Evolutionary conservation across 306 rosid genomes (phyloP).

Genomic region (Quercus agrifolia): DNA sequence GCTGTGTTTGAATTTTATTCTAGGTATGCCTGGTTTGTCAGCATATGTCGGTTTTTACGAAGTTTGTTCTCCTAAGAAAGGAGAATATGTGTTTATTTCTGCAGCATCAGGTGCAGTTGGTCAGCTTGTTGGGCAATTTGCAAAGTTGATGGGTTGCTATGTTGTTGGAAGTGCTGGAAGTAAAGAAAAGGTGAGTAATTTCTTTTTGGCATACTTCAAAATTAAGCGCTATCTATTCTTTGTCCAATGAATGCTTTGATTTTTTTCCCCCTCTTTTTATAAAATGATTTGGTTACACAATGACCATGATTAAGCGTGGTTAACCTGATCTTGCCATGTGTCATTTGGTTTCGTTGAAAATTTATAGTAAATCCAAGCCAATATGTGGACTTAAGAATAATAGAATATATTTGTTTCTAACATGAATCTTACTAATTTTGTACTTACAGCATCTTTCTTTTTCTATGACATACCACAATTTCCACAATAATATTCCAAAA

Average conservation of each 20-base stretch:
- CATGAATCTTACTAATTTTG: not conserved
- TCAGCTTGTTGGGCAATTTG: slow-evolving; percentile 35
- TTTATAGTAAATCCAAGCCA: not conserved
- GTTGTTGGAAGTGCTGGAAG: slow-evolving; percentile 1
- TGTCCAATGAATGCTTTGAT: not conserved
- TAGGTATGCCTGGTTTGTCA: slow-evolving; percentile 38
- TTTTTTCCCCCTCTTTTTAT: not conserved
- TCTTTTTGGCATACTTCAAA: not conserved
- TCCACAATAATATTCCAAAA: not conserved
- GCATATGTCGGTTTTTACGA: slow-evolving; percentile 28
- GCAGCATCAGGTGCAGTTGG: slow-evolving; percentile 39
- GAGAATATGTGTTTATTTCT: slow-evolving; percentile 31
- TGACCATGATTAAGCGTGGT: not conserved
- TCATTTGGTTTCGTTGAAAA: not conserved
- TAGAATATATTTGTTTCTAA: not conserved
- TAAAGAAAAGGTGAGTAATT: not conserved
- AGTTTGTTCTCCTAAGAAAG: slow-evolving; percentile 31
- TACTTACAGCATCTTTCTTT: not conserved
- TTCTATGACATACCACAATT: no score
- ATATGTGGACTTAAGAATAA: not conserved
- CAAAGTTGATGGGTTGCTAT: not conserved
- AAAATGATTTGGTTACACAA: not conserved
- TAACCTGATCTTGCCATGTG: not conserved
- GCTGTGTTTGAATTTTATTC: not conserved
- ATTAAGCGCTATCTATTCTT: not conserved